phyloP scores from a whole-genome alignment of 2,329 filamentous ascomycete genomes.

The Exutisphaerella laricina region DNA sequence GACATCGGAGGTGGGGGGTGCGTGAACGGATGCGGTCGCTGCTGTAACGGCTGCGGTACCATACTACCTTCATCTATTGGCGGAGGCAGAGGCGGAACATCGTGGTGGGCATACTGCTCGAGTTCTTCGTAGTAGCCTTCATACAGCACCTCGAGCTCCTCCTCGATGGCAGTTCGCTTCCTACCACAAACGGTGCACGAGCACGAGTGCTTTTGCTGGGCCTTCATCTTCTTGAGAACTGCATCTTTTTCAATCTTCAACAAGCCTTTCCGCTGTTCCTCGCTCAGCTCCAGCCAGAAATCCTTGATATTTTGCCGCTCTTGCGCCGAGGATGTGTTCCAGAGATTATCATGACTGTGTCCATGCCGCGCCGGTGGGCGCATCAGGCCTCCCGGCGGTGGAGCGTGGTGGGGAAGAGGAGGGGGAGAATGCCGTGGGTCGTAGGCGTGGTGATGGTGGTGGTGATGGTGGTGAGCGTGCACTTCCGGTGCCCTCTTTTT shows the following conservation, averaged over 20 bases:
- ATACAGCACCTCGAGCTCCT: constrained; percentile 94
- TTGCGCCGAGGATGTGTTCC: constrained; percentile 91
- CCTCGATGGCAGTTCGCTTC: constrained; percentile 94
- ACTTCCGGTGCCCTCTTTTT: constrained; percentile 55
- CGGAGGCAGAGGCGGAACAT: constrained; percentile 48
- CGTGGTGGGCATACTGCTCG: constrained; percentile 90
- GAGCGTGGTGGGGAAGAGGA: constrained; percentile 20
- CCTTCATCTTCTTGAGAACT: constrained; percentile 98
- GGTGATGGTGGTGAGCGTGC: constrained; percentile 11
- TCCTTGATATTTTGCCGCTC: constrained; percentile 97
- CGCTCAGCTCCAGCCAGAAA: constrained; percentile 91
- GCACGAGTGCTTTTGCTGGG: constrained; percentile 98
- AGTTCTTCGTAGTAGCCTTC: constrained; percentile 98
- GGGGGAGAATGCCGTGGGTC: constrained; percentile 23
- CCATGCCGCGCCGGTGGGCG: constrained; percentile 14
- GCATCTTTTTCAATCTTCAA: constrained; percentile 99
- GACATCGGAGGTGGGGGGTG: constrained; percentile 28
- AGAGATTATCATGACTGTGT: constrained; percentile 73
- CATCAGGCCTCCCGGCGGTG: constrained; percentile 7
- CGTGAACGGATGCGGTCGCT: constrained; percentile 27
- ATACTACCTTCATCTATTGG: constrained; percentile 61
- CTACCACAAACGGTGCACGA: constrained; percentile 95
- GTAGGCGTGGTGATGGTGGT: constrained; percentile 21
- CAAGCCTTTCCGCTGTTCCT: constrained; percentile 88
- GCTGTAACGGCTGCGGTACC: constrained; percentile 52